Percentiles rank a stretch among this genome's conserved stretches.
These are phyloP conservation scores for Hygrocybe coccinea DNA, from an alignment of 768 basidiomycete species.

Conservation along the genomic window DNA sequence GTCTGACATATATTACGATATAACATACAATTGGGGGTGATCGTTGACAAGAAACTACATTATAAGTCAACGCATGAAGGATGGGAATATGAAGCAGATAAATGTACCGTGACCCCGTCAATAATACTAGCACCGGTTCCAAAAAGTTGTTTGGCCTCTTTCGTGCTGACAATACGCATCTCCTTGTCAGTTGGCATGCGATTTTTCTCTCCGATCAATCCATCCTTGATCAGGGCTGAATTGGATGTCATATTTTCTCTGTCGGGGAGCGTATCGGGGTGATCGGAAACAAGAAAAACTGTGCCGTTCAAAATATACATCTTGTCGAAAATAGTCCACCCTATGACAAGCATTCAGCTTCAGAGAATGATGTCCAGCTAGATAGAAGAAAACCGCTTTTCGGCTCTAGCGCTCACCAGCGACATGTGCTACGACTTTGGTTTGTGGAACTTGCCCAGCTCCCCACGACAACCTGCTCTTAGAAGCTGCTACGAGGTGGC, in stretches of 20 bases:
- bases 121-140: constrained; percentile 66
- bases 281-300: constrained; percentile 74
- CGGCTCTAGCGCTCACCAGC: constrained; percentile 57
- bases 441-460: constrained; percentile 42
- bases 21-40: constrained; percentile 72
- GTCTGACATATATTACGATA: neutral
- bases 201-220: constrained; percentile 45
- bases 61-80: no score
- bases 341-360: constrained; percentile 33
- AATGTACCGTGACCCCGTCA: constrained; percentile 68
- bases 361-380: neutral
- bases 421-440: constrained; percentile 68
- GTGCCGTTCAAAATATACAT: constrained; percentile 80
- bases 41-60: constrained; percentile 77
- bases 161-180: constrained; percentile 67
- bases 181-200: constrained; percentile 76
- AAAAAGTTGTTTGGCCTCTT: constrained; percentile 63
- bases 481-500: neutral
- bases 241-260: constrained; percentile 67
- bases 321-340: constrained; percentile 87
- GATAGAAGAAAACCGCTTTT: neutral
- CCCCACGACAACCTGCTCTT: constrained; percentile 39
- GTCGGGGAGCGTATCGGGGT: constrained; percentile 62
- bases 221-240: constrained; percentile 54
- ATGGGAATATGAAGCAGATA: neutral